Conservation (phyloP, 208 protist species). For the Kentomonas sorsogonicus region DNA sequence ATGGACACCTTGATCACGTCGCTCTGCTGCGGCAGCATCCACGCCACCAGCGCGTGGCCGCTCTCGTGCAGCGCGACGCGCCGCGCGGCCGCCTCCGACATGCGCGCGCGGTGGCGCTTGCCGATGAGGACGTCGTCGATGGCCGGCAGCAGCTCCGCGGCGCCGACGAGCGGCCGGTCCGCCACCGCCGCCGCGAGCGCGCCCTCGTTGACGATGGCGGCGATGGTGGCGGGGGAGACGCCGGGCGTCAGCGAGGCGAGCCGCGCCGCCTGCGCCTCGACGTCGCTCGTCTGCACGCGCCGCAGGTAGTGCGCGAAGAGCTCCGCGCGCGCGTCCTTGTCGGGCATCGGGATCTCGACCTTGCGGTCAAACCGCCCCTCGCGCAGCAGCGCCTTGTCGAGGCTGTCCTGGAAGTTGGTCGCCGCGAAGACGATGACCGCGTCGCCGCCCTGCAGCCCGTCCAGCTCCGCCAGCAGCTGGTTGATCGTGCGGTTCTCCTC, state of each 20-base stretch:
- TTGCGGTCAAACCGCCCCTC: constrained; percentile 97
- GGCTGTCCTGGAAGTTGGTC: constrained; percentile 94
- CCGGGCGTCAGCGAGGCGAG: constrained; percentile 83
- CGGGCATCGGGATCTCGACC: constrained; percentile 82
- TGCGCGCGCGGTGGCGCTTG: constrained; percentile 76
- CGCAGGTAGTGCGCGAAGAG: constrained; percentile 76
- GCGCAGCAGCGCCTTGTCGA: constrained; percentile 94
- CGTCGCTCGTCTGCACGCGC: constrained; percentile 30
- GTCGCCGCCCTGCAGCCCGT: constrained; percentile 88
- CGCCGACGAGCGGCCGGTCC: constrained; percentile 88
- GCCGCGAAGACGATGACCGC: constrained; percentile 95
- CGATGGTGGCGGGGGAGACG: constrained; percentile 91
- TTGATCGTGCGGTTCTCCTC: constrained; percentile 94
- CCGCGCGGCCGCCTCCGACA: constrained; percentile 38
- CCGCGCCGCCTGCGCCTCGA: constrained; percentile 21
- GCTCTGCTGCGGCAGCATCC: constrained; percentile 83
- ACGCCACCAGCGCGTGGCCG: constrained; percentile 94
- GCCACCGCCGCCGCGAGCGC: constrained; percentile 86
- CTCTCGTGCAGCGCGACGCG: constrained; percentile 94
- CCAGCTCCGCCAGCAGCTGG: constrained; percentile 95
- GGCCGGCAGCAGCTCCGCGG: constrained; percentile 55
- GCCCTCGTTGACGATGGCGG: constrained; percentile 87
- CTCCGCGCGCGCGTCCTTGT: constrained; percentile 53
- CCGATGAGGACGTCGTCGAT: constrained; percentile 86
- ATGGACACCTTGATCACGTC: constrained; percentile 96